These are phyloP conservation scores for Cunninghamia lanceolata DNA, from an alignment of 75 land plant species.

Conservation along the genomic window DNA sequence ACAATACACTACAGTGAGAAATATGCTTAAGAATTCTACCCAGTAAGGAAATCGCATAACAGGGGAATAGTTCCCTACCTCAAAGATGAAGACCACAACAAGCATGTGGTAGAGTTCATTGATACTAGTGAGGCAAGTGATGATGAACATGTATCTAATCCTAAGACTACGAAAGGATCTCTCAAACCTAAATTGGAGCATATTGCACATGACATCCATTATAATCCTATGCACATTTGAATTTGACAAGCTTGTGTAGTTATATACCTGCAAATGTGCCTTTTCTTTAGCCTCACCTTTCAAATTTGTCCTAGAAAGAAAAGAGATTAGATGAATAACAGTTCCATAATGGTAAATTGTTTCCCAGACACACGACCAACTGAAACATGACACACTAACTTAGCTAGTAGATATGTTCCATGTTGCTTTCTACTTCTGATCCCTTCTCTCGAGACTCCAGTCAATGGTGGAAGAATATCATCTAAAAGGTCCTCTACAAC, in stretches of 20 bases:
- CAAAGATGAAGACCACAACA: not conserved
- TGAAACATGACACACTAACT: constrained; percentile 19
- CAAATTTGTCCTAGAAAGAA: not conserved
- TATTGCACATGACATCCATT: too few species aligned
- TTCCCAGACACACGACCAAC: constrained; percentile 30
- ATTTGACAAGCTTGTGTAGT: not conserved
- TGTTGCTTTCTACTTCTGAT: constrained; percentile 30
- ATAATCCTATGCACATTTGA: too few species aligned
- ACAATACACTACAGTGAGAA: too few species aligned
- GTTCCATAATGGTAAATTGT: constrained; percentile 31
- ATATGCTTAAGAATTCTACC: too few species aligned
- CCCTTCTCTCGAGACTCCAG: constrained; percentile 33
- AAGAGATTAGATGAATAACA: constrained; percentile 29
- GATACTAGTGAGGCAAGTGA: too few species aligned
- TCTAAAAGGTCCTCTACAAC: constrained; percentile 35
- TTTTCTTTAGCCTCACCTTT: not conserved
- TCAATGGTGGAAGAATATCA: constrained; percentile 32
- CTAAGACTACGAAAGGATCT: not conserved
- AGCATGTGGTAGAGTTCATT: too few species aligned
- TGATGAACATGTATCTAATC: too few species aligned
- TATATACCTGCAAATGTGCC: not conserved
- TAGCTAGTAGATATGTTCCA: constrained; percentile 30
- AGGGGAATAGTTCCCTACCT: not conserved
- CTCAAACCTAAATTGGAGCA: too few species aligned
- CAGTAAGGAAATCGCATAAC: too few species aligned